These are phyloP conservation scores for Anacardium occidentale DNA, from an alignment of 345 rosid species.

Conservation along the genomic window DNA sequence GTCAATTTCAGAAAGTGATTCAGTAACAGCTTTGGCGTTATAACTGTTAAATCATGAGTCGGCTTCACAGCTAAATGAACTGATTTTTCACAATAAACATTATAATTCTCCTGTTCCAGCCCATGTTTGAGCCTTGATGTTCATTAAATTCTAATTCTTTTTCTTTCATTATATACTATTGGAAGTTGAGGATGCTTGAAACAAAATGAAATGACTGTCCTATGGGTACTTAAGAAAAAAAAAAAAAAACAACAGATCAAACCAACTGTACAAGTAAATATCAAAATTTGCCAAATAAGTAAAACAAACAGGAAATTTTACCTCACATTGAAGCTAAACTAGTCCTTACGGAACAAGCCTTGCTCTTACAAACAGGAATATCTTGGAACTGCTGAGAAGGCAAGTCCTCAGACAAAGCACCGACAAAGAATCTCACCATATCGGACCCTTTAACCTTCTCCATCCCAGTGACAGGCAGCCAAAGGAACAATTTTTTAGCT, in stretches of 20 bases:
- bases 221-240: no score
- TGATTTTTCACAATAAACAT: background rate
- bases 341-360: slow-evolving; percentile 16
- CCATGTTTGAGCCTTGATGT: background rate
- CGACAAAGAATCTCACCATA: slow-evolving; percentile 68
- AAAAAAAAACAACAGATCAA: no score
- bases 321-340: slow-evolving; percentile 34
- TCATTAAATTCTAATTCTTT: background rate
- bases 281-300: background rate
- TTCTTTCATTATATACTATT: background rate
- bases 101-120: background rate
- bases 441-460: slow-evolving; percentile 37
- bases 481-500: slow-evolving; percentile 62
- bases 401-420: slow-evolving; percentile 58
- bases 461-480: slow-evolving; percentile 67
- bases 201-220: no score
- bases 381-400: slow-evolving; percentile 56
- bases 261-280: background rate
- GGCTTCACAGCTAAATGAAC: background rate
- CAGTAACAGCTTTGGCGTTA: background rate
- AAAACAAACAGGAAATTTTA: background rate
- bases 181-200: background rate
- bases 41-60: background rate
- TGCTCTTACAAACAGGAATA: slow-evolving; percentile 54
- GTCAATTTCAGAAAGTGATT: background rate